These are phyloP conservation scores for Apophysomyces trapeziformis DNA, from an alignment of 371 early-diverging fungal genomes.

Conservation along the genomic window DNA sequence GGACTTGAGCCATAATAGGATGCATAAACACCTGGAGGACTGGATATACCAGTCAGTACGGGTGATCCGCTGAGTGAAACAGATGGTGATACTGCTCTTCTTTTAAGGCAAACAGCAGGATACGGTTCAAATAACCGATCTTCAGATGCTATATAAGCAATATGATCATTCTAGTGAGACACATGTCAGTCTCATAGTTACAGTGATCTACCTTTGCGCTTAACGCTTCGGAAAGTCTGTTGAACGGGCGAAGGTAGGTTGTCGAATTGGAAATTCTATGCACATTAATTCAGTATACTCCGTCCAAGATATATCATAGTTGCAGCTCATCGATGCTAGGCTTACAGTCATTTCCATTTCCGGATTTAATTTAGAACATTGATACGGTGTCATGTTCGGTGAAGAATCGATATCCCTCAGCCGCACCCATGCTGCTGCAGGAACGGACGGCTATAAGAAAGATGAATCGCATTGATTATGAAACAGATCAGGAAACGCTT, in stretches of 20 bases:
- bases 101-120: conserved; percentile 35
- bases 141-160: conserved; percentile 29
- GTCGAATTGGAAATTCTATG: conserved; percentile 46
- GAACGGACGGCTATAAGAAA: conserved; percentile 21
- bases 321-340: background rate
- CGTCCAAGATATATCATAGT: background rate
- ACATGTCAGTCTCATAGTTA: too few species aligned
- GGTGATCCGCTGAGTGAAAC: conserved; percentile 48
- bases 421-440: conserved; percentile 46
- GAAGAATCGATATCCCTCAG: conserved; percentile 30
- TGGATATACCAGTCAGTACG: conserved; percentile 37
- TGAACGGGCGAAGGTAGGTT: conserved; percentile 38
- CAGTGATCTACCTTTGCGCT: conserved; percentile 41
- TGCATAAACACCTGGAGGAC: conserved; percentile 36
- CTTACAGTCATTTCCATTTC: conserved; percentile 52
- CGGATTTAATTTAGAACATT: conserved; percentile 50
- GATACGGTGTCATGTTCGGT: conserved; percentile 37
- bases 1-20: conserved; percentile 26
- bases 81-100: conserved; percentile 52
- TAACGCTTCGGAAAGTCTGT: conserved; percentile 35
- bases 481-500: too few species aligned
- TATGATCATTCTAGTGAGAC: background rate
- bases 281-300: background rate
- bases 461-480: too few species aligned
- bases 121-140: conserved; percentile 44